Evolutionary conservation across 2,329 filamentous ascomycete species (phyloP), one percentile per base, ranked within the genome.

Genomic region (Cytospora chrysosperma): DNA sequence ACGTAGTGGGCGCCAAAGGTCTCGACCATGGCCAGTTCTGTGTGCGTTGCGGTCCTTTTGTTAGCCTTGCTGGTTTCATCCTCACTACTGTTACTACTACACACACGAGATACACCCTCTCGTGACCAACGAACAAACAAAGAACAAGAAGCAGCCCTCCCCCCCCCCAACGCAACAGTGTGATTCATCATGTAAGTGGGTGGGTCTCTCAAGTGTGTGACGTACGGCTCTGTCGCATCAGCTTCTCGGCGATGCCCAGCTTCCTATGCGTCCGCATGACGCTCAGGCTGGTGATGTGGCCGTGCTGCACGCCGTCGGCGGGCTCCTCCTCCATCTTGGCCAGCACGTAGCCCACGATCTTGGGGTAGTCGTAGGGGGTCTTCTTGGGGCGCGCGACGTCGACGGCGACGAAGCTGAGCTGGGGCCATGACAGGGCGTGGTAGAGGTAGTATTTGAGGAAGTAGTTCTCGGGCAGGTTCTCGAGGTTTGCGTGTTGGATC

Each of bases 371-470:
- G 77, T 94, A 91, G 54, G 89, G 88, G 0, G 88, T 87, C 75
- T 89, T 89, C 70, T 85, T 85, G 37, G 92, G 91, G 40, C 92
- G 87, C 24, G 90, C 91, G 63, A 93, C 88, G 77, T 98, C 94
- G 71, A 99, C 93, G 70, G 95, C 95, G 63, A 99, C 94, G 78
- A 93, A 98, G 78, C 90, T 94, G 69, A 99, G 87, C 79, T 98
- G 94, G 53, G 95, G 95, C 95, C 95, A 99, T 71, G 93, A 96
- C 69, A 98, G 88, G 19, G 94, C 93, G 79, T 99, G 95, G 85
- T 99, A 99, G 73, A 99, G 88, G 82, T 99, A 99, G 85, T 99
- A 99, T 85, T 99, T 99, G 79, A 97, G 91, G 77, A 98, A 98
- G 86, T 99, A 99, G 84, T 99, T 99, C 79, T 99, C 95, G 69